Conservation (phyloP, 331 rosid genomes). For the Acacia pycnantha region DNA sequence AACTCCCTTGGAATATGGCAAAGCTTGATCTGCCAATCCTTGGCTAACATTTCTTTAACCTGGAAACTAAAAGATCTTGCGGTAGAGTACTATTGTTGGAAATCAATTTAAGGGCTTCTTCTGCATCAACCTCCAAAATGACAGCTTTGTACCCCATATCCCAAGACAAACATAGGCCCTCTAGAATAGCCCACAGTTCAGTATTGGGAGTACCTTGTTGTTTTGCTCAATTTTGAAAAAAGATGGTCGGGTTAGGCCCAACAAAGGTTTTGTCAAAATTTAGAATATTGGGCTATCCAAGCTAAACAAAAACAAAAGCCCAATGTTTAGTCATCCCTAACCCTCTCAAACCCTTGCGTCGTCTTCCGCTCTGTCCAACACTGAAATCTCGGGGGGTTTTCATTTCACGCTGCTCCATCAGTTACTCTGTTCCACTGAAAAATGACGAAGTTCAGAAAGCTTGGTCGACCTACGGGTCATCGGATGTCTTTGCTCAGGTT, state of each 20-base stretch:
- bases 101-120: too few species aligned
- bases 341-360: background rate
- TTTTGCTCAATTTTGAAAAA: background rate
- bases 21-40: too few species aligned
- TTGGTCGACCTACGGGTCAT: constrained; percentile 68
- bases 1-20: too few species aligned
- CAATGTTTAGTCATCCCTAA: background rate
- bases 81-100: too few species aligned
- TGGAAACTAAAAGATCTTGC: too few species aligned
- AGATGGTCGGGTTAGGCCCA: background rate
- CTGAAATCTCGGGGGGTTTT: constrained; percentile 24
- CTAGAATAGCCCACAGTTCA: too few species aligned
- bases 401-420: background rate
- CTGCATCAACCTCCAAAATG: too few species aligned
- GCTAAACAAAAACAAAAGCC: background rate
- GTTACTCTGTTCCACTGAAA: background rate
- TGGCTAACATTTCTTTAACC: too few species aligned
- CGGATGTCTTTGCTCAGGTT: constrained; percentile 93
- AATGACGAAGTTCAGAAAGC: constrained; percentile 94
- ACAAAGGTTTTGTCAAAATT: background rate
- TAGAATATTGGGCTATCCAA: background rate
- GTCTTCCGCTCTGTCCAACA: background rate
- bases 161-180: too few species aligned
- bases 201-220: too few species aligned
- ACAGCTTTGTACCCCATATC: too few species aligned